A percentile compares a stretch with the other conserved stretches of the same genome.
Evolutionary conservation across 345 rosid species (phyloP).

Genomic region (Eucalyptus leucophloia): DNA sequence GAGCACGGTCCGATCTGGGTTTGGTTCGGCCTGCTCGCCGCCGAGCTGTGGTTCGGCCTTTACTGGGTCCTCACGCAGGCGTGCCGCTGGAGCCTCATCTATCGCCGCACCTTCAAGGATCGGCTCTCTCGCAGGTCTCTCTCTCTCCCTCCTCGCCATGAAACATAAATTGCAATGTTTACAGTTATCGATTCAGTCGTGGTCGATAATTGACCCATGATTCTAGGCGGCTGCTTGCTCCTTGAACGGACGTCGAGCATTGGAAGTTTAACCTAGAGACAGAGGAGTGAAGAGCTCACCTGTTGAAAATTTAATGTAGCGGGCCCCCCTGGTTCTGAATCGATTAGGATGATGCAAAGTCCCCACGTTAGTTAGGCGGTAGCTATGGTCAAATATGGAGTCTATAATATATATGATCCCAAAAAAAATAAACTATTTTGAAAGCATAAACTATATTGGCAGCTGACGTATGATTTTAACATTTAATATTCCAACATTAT

Average conservation of each 20-base stretch:
- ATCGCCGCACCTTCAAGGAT: slow-evolving; percentile 25
- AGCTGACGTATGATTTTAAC: background rate
- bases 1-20: slow-evolving; percentile 9
- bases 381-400: background rate
- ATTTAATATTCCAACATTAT: background rate
- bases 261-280: background rate
- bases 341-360: background rate
- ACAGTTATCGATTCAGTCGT: background rate
- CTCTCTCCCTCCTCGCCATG: background rate
- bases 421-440: background rate
- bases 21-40: slow-evolving; percentile 32
- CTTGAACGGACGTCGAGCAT: background rate
- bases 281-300: background rate
- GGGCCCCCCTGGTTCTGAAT: background rate
- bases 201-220: background rate
- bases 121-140: slow-evolving; percentile 31
- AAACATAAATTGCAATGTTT: background rate
- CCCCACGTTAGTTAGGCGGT: background rate
- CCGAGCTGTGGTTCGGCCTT: slow-evolving; percentile 39
- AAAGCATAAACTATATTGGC: background rate
- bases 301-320: background rate
- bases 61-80: slow-evolving; percentile 36
- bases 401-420: background rate
- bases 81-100: slow-evolving; percentile 25
- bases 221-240: background rate